A percentile compares a stretch with the other conserved stretches of the same genome.
These are phyloP conservation scores for Boletus nobilissimus DNA, from an alignment of 1,284 basidiomycete species.

Conservation along the genomic window DNA sequence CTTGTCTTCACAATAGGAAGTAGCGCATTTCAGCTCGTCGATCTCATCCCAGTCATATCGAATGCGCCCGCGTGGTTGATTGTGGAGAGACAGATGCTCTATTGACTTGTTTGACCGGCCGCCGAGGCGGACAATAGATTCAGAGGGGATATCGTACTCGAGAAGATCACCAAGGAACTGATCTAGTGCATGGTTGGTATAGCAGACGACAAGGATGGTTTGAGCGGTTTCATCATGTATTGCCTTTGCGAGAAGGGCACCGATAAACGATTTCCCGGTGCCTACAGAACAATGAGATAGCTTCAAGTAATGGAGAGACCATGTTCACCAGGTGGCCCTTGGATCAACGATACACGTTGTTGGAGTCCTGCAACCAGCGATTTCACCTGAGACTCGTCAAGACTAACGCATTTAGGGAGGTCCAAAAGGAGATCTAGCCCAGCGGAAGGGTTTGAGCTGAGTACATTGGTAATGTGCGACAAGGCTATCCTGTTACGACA, in stretches of 20 bases:
- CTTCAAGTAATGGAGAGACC: not conserved
- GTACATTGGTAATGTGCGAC: constrained; percentile 49
- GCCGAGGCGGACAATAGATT: constrained; percentile 63
- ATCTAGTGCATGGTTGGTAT: constrained; percentile 75
- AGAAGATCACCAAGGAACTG: constrained; percentile 69
- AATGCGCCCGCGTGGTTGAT: constrained; percentile 34
- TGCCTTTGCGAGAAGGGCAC: constrained; percentile 65
- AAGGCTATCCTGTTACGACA: not conserved
- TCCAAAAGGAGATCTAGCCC: constrained; percentile 52
- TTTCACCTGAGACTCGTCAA: constrained; percentile 62
- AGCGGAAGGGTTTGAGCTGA: constrained; percentile 47
- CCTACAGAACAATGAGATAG: constrained; percentile 49
- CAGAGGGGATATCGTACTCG: constrained; percentile 59
- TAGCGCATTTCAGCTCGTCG: constrained; percentile 43
- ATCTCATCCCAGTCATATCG: constrained; percentile 52
- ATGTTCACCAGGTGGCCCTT: constrained; percentile 69
- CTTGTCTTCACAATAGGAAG: constrained; percentile 36
- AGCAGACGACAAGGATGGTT: constrained; percentile 70
- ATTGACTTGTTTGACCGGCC: constrained; percentile 60
- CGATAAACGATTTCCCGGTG: constrained; percentile 76
- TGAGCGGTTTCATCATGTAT: constrained; percentile 57
- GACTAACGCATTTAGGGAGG: constrained; percentile 52
- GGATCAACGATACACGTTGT: constrained; percentile 65
- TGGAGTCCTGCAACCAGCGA: constrained; percentile 62
- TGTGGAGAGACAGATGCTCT: constrained; percentile 54